Evolutionary conservation across 78 protist genomes (phyloP).

Genomic region (Diacronema lutheri): DNA sequence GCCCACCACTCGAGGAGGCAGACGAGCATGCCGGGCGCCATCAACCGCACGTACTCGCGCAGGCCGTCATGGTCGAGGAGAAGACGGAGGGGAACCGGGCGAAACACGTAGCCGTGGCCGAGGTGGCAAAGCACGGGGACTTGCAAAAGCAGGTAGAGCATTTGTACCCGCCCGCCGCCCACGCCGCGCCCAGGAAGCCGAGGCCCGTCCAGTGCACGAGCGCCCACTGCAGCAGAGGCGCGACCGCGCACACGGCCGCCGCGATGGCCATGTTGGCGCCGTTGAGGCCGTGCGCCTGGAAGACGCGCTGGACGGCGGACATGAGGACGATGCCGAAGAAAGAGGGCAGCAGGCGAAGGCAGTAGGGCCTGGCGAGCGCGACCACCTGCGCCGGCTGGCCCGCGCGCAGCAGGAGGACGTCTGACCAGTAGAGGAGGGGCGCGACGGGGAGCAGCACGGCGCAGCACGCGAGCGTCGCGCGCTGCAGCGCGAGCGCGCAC

Average conservation of each 20-base stretch:
- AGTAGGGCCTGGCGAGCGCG: background rate
- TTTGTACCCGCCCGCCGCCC: background rate
- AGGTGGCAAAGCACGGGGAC: background rate
- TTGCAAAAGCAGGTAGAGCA: background rate
- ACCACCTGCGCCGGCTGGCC: background rate
- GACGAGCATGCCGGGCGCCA: background rate
- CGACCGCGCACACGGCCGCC: background rate
- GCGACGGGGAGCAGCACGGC: background rate
- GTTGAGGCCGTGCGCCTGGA: background rate
- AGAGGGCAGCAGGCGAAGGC: background rate
- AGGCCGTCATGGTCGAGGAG: background rate
- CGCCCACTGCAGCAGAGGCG: constrained; percentile 6
- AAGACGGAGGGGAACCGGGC: background rate
- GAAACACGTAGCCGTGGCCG: background rate
- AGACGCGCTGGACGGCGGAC: background rate
- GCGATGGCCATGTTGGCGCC: background rate
- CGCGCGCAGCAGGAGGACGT: background rate
- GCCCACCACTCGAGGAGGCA: background rate
- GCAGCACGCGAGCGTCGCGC: background rate
- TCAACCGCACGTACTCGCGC: background rate
- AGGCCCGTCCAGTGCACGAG: background rate
- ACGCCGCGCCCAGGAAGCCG: constrained; percentile 6
- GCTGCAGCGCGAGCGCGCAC: background rate
- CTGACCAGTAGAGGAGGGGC: background rate
- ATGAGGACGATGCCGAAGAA: background rate